Base-by-base conservation (phyloP, 129 eudicot genomes). In the Pulicaria dysenterica region DNA sequence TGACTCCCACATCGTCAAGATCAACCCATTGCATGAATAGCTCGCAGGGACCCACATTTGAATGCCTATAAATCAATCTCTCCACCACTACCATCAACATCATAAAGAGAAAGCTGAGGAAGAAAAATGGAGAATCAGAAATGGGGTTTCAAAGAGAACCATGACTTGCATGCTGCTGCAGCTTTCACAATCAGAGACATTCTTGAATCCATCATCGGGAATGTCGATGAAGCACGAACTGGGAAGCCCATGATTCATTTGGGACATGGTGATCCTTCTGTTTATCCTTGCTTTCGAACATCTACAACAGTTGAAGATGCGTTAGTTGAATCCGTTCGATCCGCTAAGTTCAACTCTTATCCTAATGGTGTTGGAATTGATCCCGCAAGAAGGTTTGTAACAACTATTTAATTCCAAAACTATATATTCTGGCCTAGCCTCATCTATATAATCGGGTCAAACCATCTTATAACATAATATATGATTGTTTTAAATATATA, bases 241-340 rank as follows among this genome's bases (percentile, higher is more conserved):
- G 64, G 75, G 6, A 83, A 79, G 48, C 75, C 79, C n/a, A 58
- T 48, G 34, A 81, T 87, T 69, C 87, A 82, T 43, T 67, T 87
- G 3, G 86, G 92, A 78, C 84, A 73, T 69, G 92, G 89, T 24
- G 92, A 87, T 64, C 86, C 92, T 24, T 78, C 89, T 8, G 69
- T 79, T 39, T 87, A 79, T 73, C 77, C 85, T 13, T 72, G 72
- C 42, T 87, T 81, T 58, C 72, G 82, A 45, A 84, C 92, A 7
- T 24, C 89, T 17, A 51, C 74, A 1, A 43, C 60, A 0, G 88
- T 85, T 38, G 85, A 74, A 59, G 83, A 75, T 34, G 88, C 92
- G 5, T 60, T 87, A 8, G 75, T 80, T 12, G 82, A 81, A 64
- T 83, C 92, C 3, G 46, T 84, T 63, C 82, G 73, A 12, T 87